Evolutionary conservation across 371 early-diverging fungal species (phyloP).

Genomic region (Capillidium rhysosporum): DNA sequence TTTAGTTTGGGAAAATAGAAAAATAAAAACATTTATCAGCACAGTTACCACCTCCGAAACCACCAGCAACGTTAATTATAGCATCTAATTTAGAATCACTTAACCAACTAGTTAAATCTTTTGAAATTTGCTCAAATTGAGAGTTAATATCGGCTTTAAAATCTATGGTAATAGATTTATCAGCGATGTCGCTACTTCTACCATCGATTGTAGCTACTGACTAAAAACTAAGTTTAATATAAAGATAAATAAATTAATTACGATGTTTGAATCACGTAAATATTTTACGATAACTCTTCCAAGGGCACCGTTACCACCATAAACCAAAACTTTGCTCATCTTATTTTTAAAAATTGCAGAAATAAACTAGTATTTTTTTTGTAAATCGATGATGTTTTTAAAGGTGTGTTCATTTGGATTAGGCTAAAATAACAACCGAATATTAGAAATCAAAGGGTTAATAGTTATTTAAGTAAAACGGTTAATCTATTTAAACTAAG

Average conservation of each 20-base stretch:
- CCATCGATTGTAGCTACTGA: constrained; percentile 62
- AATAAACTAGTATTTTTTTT: too few species aligned
- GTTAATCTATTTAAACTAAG: too few species aligned
- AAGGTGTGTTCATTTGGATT: too few species aligned
- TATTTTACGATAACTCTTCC: constrained; percentile 50
- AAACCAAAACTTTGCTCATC: constrained; percentile 43
- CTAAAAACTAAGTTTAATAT: constrained; percentile 15
- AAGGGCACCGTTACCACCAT: constrained; percentile 83
- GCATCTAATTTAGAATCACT: constrained; percentile 38
- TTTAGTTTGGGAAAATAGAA: neutral
- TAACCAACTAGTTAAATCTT: constrained; percentile 14
- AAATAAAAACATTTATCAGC: constrained; percentile 27
- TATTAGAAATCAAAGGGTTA: too few species aligned
- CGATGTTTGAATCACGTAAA: constrained; percentile 57
- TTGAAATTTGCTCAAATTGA: constrained; percentile 31
- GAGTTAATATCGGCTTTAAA: constrained; percentile 20
- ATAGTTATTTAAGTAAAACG: too few species aligned
- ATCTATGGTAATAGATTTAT: constrained; percentile 37
- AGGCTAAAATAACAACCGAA: too few species aligned
- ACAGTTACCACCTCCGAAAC: constrained; percentile 92
- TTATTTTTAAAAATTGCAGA: too few species aligned
- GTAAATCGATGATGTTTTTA: too few species aligned
- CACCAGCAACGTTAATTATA: constrained; percentile 86
- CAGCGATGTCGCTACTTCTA: constrained; percentile 43
- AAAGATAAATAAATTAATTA: constrained; percentile 3